phyloP scores from a whole-genome alignment of 805 yeast species.

The Maudiozyma pseudohumilis region DNA sequence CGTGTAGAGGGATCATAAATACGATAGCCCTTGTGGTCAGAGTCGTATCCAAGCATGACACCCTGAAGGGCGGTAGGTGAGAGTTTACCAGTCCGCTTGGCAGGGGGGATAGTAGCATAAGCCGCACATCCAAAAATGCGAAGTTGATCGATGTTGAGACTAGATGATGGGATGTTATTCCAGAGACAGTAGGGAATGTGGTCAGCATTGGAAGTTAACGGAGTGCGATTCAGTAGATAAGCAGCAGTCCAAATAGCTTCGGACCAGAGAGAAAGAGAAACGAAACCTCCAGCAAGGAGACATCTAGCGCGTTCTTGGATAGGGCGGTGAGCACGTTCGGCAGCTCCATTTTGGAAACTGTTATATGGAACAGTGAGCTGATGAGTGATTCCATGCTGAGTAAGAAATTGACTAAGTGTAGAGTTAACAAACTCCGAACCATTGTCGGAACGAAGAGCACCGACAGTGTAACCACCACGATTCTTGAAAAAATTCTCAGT shows the following conservation, averaged over 20 bases:
- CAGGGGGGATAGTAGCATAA: constrained; percentile 5
- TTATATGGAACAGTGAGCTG: constrained; percentile 8
- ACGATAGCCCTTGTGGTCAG: constrained; percentile 2
- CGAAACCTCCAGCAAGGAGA: constrained; percentile 6
- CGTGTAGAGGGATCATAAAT: constrained; percentile 1
- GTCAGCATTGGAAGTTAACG: background rate
- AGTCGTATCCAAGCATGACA: constrained; percentile 5
- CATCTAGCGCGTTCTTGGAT: constrained; percentile 7
- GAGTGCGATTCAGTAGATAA: constrained; percentile 6
- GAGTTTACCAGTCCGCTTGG: constrained; percentile 3
- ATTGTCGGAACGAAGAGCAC: constrained; percentile 6
- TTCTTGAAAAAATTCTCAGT: constrained; percentile 4
- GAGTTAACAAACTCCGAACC: constrained; percentile 7
- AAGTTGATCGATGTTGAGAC: background rate
- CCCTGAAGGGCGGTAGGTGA: constrained; percentile 1
- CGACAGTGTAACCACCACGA: constrained; percentile 5
- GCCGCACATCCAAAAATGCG: constrained; percentile 12
- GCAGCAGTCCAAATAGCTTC: constrained; percentile 11
- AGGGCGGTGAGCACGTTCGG: constrained; percentile 10
- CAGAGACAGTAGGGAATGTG: constrained; percentile 4
- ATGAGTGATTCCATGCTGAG: constrained; percentile 6
- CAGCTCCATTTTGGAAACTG: constrained; percentile 13
- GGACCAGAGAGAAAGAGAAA: constrained; percentile 12
- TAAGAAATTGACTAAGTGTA: background rate
- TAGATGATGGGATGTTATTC: background rate